These are phyloP conservation scores for Boletellus ananas DNA, from an alignment of 768 basidiomycete species.

Conservation along the genomic window DNA sequence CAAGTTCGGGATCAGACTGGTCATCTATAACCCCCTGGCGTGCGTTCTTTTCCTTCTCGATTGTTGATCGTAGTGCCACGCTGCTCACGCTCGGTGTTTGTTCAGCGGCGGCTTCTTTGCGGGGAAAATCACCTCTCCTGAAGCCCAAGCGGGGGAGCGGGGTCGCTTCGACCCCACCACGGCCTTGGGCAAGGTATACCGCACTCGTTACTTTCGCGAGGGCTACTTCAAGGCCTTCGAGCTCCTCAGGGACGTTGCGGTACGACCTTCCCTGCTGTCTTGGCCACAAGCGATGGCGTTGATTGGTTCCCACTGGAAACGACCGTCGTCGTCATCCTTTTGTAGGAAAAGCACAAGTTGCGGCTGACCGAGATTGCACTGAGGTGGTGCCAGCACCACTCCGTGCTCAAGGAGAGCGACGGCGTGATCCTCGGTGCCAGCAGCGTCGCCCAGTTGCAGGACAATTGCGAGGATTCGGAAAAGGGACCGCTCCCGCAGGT, in stretches of 20 bases:
- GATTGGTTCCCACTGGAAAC: neutral
- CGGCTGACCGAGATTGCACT: conserved; percentile 53
- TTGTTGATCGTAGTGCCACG: neutral
- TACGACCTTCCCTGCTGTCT: conserved; percentile 20
- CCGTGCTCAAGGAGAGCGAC: conserved; percentile 38
- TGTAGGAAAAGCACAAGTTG: conserved; percentile 42
- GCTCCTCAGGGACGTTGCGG: conserved; percentile 38
- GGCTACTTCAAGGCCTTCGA: conserved; percentile 44
- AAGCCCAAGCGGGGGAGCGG: conserved; percentile 30
- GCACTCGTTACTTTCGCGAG: conserved; percentile 41
- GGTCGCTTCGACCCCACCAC: conserved; percentile 41
- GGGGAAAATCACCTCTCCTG: conserved; percentile 41
- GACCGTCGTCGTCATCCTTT: neutral
- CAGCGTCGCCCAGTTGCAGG: conserved; percentile 41
- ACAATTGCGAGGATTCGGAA: conserved; percentile 43
- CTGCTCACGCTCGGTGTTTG: neutral
- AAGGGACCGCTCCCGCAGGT: conserved; percentile 54
- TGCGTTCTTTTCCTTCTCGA: conserved; percentile 15
- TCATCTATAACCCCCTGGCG: conserved; percentile 56
- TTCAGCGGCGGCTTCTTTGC: conserved; percentile 29
- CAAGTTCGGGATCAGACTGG: conserved; percentile 54
- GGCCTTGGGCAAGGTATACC: conserved; percentile 42
- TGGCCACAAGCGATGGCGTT: neutral
- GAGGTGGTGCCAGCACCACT: conserved; percentile 62
- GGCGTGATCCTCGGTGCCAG: conserved; percentile 50